Evolutionary conservation across 139 green algal genomes (phyloP), one percentile per base, ranked within the genome.

Genomic region (Chlamydomonas sp.): DNA sequence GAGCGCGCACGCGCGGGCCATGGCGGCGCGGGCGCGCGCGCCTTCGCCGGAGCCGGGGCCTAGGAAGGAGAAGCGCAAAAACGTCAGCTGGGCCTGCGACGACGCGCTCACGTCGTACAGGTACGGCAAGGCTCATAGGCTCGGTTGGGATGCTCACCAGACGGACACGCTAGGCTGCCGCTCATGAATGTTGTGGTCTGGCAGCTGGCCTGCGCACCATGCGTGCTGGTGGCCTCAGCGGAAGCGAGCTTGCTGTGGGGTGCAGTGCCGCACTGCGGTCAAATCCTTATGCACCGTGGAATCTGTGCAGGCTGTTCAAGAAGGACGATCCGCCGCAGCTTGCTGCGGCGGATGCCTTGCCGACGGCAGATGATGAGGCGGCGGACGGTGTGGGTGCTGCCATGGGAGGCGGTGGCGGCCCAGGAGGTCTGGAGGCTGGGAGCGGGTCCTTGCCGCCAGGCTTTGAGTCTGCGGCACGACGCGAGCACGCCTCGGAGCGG

Each of bases 401-500:
- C n/a, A 15, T 66, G 67, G 63, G n/a, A 17, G 80, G 12, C 61
- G 82, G 72, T 5, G 81, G 10, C 5, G 12, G 4, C 79, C 2
- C 31, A 63, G 64, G 10, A 31, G n/a, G 2, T 31, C 6, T 8
- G 60, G 77, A 14, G 10, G 2, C 68, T 1, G 80, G 49, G 12
- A 12, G 62, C 66, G 6, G 69, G 80, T 69, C 78, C 59, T 59
- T 59, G 57, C 82, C 83, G 63, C 83, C 83, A 16, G 89, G 79
- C 61, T 91, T 91, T 85, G 83, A 91, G 89, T 78, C 66, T 4
- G 89, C 84, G 9, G 89, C 89, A 2, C 68, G 84, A 79, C 73
- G 89, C 10, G 89, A 91, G 61, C 89, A 91, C 31, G 89, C 89
- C 31, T 79, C 59, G 1, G 89, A 91, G 79, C 89, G 89, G 3